A percentile compares a stretch with the other conserved stretches of the same genome.
Evolutionary conservation across 495 filamentous ascomycete genomes (phyloP).

Genomic region (Aspergillus homomorphus): DNA sequence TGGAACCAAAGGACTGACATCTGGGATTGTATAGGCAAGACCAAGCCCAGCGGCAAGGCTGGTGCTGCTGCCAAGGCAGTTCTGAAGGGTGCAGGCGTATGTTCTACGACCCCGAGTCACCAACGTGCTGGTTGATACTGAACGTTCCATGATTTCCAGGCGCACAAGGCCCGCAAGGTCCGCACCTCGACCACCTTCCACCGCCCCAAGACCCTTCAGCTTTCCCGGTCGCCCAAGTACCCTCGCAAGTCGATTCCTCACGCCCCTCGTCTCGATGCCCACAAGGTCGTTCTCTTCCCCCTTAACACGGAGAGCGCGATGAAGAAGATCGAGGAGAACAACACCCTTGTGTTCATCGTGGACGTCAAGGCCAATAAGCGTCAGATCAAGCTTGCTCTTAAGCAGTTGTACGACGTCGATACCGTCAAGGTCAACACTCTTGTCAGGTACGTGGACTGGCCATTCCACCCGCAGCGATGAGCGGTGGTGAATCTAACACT

Average conservation of each 20-base stretch:
- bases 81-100: conserved; percentile 74
- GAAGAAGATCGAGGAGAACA: conserved; percentile 99
- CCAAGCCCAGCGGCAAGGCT: conserved; percentile 73
- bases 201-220: conserved; percentile 89
- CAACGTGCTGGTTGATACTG: conserved; percentile 5
- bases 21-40: conserved; percentile 53
- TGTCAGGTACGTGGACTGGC: conserved; percentile 67
- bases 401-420: conserved; percentile 99
- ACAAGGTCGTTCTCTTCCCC: conserved; percentile 80
- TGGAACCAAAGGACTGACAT: conserved; percentile 12
- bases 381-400: conserved; percentile 96
- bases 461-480: not conserved
- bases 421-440: conserved; percentile 98
- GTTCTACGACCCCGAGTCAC: conserved; percentile 15
- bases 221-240: conserved; percentile 92
- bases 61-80: conserved; percentile 89
- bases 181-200: conserved; percentile 94
- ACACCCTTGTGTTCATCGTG: conserved; percentile 98
- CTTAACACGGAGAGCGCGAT: conserved; percentile 98
- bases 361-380: conserved; percentile 99
- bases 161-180: conserved; percentile 89
- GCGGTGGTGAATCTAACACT: conserved; percentile 18
- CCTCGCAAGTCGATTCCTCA: conserved; percentile 91
- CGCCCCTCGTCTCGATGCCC: conserved; percentile 84
- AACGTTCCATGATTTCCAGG: conserved; percentile 45